Conservation (phyloP, 169 alveolate species). For the Eimeria sp. region DNA sequence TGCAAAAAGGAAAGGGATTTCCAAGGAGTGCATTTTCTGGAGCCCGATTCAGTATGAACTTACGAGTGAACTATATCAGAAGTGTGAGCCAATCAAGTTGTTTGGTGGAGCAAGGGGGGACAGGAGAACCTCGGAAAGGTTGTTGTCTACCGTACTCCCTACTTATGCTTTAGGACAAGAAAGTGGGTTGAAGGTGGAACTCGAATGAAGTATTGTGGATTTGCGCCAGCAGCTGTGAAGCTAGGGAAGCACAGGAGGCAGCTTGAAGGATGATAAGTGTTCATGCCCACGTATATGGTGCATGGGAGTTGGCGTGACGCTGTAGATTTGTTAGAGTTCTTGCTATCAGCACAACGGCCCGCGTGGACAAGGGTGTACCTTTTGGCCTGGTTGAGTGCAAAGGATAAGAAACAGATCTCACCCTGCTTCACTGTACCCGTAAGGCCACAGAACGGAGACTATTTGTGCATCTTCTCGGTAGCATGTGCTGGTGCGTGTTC, state of each 20-base stretch:
- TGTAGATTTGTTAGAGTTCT: neutral
- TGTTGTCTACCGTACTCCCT: neutral
- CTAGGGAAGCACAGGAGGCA: neutral
- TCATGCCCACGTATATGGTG: neutral
- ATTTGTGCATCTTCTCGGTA: neutral
- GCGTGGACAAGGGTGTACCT: neutral
- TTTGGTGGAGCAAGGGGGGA: neutral
- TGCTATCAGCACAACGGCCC: neutral
- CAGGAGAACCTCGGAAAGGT: neutral
- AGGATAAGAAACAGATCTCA: neutral
- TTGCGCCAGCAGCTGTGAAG: neutral
- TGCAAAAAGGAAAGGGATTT: neutral
- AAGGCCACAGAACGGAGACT: neutral
- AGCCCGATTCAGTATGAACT: neutral
- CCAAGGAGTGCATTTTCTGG: neutral
- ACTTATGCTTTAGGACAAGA: neutral
- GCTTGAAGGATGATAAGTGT: neutral
- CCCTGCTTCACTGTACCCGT: neutral
- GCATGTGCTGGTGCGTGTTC: neutral
- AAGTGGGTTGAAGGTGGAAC: neutral
- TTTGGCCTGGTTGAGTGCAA: neutral
- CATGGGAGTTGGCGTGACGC: neutral
- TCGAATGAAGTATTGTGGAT: neutral
- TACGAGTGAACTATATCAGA: neutral
- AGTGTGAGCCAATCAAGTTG: neutral